A percentile compares a stretch with the other conserved stretches of the same genome.
Conservation (phyloP, 306 rosid species). For the Trifolium pratense region DNA sequence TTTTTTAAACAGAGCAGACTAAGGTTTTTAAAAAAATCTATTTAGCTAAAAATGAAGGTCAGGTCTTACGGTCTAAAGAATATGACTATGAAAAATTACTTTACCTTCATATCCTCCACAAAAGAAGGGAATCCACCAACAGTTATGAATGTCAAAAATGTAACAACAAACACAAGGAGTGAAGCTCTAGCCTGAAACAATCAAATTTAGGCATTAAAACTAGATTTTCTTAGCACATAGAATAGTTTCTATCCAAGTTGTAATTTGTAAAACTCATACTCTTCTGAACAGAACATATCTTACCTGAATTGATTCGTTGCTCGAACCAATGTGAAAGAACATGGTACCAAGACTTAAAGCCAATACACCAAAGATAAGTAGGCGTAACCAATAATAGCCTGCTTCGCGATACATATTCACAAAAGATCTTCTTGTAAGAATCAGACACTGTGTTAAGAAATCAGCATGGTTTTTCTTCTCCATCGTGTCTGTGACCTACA, state of each 20-base stretch:
- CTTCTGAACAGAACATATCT: too few species aligned
- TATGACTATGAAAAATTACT: too few species aligned
- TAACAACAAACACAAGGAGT: conserved; percentile 60
- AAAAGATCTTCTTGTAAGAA: conserved; percentile 65
- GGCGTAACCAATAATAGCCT: conserved; percentile 75
- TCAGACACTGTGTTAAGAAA: conserved; percentile 52
- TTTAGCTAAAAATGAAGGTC: too few species aligned
- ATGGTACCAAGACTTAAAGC: conserved; percentile 6
- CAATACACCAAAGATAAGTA: conserved; percentile 9
- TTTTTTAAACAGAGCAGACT: too few species aligned
- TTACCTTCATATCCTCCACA: conserved; percentile 80
- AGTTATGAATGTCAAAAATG: conserved; percentile 75
- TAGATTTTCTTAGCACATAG: neutral
- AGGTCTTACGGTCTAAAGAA: too few species aligned
- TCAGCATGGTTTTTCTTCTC: conserved; percentile 54
- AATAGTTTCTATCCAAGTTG: too few species aligned
- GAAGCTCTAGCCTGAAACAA: conserved; percentile 58
- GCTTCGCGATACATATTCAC: conserved; percentile 68
- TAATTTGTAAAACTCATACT: too few species aligned
- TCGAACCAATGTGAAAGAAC: neutral
- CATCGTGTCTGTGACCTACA: conserved; percentile 26
- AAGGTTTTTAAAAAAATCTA: too few species aligned
- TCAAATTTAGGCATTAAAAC: too few species aligned
- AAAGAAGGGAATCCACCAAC: conserved; percentile 80
- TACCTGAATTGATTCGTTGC: conserved; percentile 40